phyloP scores from a whole-genome alignment of 495 filamentous ascomycete genomes.

The Penicillium canescens region DNA sequence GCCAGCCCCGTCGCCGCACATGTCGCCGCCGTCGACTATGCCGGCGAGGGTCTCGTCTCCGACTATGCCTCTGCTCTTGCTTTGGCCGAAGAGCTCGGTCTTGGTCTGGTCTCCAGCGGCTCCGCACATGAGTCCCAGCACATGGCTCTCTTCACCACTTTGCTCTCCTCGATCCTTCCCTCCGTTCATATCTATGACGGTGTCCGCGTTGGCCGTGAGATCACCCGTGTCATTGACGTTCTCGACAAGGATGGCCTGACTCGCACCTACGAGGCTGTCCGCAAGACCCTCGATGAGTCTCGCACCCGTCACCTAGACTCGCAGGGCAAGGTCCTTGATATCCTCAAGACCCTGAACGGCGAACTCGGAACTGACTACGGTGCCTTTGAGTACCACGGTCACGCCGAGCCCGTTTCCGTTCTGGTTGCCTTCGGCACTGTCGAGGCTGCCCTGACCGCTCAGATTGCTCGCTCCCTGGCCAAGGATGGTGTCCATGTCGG shows the following conservation, averaged over 20 bases:
- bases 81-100: slow-evolving; percentile 86
- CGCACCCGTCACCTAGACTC: slow-evolving; percentile 70
- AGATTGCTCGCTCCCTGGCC: slow-evolving; percentile 73
- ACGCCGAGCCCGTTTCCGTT: slow-evolving; percentile 71
- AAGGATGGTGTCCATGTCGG: slow-evolving; percentile 75
- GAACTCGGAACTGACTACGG: slow-evolving; percentile 92
- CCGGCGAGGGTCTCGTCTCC: slow-evolving; percentile 69
- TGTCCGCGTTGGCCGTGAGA: slow-evolving; percentile 81
- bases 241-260: slow-evolving; percentile 72
- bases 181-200: slow-evolving; percentile 93
- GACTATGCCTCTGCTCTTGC: slow-evolving; percentile 83
- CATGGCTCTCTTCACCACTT: slow-evolving; percentile 86
- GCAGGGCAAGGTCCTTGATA: slow-evolving; percentile 70
- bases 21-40: slow-evolving; percentile 90
- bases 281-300: slow-evolving; percentile 55
- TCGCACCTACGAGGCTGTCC: slow-evolving; percentile 68
- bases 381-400: slow-evolving; percentile 93
- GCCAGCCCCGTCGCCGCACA: slow-evolving; percentile 92
- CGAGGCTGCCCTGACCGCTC: slow-evolving; percentile 81
- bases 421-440: slow-evolving; percentile 90
- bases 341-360: slow-evolving; percentile 81
- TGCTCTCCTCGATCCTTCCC: slow-evolving; percentile 76
- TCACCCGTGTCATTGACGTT: slow-evolving; percentile 80
- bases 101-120: slow-evolving; percentile 80
- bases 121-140: slow-evolving; percentile 92